Base-by-base conservation (phyloP, 192 early-diverging fungal species). In the Coemansia sp. region DNA sequence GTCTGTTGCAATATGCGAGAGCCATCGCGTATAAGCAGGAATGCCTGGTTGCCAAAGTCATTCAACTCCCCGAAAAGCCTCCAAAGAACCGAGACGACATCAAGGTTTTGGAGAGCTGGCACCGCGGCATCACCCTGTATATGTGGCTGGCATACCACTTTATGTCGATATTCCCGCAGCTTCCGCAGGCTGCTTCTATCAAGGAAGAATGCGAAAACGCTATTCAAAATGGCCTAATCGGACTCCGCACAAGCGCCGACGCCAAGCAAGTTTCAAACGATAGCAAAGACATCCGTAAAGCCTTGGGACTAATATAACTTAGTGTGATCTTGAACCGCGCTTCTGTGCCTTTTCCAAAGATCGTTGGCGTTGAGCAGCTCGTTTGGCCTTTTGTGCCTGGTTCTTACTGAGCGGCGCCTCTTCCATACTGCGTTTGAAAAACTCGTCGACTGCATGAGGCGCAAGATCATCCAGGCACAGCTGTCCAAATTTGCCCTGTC, bases 391-490 rank as follows among this genome's bases (percentile, higher is more conserved):
- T 23, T 69, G 57, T 9, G 50, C 48, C 60, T 79, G 77, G 57
- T 68, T 69, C 36, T 65, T 69, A 50, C 77, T 79, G 39, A 63
- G 42, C 38, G 65, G 59, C 11, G 57, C 50, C 19, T 61, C 47
- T 20, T 59, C 23, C 38, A 64, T 16, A 23, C 43, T 66, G 26
- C 23, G 35, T 14, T 48, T 21, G 55, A 87, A 81, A 56, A 79
- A 85, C 1, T 44, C 39, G n/a, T 83, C 73, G 3, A 90, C 49
- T 6, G 74, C 53, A 3, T 69, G 63, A 5, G 59, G 59, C 4
- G 73, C 77, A 13, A 92, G 54, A 40, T 94, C 90, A 62, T 98
- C 96, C 79, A 96, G 70, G 3, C 91, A 94, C 43, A 88, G 67
- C 5, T 56, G 74, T 0, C 96, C 96, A 37, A 94, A 79, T 57